Percentiles rank a stretch among this genome's conserved stretches.
phyloP scores from a whole-genome alignment of 768 basidiomycete species.

The Gymnopilus dilepis region DNA sequence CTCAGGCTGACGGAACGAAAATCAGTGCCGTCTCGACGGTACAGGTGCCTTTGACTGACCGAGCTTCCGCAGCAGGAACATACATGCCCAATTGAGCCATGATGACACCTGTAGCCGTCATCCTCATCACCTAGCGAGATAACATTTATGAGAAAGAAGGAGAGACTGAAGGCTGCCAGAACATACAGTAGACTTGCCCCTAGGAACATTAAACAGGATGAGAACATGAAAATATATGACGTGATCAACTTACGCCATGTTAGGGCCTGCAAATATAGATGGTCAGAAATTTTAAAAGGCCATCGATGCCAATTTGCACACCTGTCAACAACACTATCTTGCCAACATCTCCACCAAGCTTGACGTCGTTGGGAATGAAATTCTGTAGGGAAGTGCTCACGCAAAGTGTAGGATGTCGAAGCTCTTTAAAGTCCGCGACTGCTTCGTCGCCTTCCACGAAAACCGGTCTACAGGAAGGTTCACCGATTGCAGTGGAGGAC shows the following conservation, averaged over 20 bases:
- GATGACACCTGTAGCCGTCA: slow-evolving; percentile 94
- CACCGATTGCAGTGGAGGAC: slow-evolving; percentile 86
- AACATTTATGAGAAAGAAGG: neutral
- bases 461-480: slow-evolving; percentile 92
- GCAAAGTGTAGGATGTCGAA: slow-evolving; percentile 89
- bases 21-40: neutral
- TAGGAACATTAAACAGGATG: slow-evolving; percentile 14
- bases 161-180: neutral
- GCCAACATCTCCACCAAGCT: slow-evolving; percentile 76
- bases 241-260: slow-evolving; percentile 73
- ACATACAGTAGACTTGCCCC: slow-evolving; percentile 46
- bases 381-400: slow-evolving; percentile 62
- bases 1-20: slow-evolving; percentile 57
- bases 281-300: too few relatives aligned
- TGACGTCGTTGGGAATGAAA: slow-evolving; percentile 95
- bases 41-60: slow-evolving; percentile 48
- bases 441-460: slow-evolving; percentile 83
- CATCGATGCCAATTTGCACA: slow-evolving; percentile 41
- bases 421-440: slow-evolving; percentile 84
- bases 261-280: slow-evolving; percentile 78
- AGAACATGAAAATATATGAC: neutral
- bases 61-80: slow-evolving; percentile 84
- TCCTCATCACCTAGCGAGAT: slow-evolving; percentile 74
- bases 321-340: slow-evolving; percentile 89
- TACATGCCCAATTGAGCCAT: slow-evolving; percentile 97